Percentiles rank a stretch among this genome's conserved stretches.
phyloP scores from a whole-genome alignment of 75 land plant genomes.

The Sequoia sempervirens region DNA sequence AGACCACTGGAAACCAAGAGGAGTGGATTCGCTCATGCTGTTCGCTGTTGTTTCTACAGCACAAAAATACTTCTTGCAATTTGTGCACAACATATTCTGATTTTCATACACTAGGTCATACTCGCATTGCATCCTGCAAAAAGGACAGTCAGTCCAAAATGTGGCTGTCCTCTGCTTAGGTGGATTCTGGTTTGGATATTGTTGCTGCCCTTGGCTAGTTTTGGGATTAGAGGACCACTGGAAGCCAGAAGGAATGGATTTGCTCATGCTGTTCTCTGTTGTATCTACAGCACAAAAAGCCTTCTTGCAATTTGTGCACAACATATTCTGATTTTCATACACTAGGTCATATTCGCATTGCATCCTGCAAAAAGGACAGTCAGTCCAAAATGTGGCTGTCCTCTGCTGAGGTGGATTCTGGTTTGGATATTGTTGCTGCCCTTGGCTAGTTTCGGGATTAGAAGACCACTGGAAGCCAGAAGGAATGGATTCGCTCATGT shows the following conservation, averaged over 20 bases:
- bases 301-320: conserved; percentile 56
- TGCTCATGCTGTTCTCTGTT: conserved; percentile 25
- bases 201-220: conserved; percentile 7
- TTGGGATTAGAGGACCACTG: conserved; percentile 9
- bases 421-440: conserved; percentile 15
- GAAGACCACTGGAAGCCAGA: conserved; percentile 15
- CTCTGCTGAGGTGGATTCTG: neutral
- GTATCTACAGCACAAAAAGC: conserved; percentile 72
- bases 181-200: conserved; percentile 10
- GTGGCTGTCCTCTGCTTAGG: conserved; percentile 8
- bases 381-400: conserved; percentile 63
- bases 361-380: conserved; percentile 61
- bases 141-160: conserved; percentile 73
- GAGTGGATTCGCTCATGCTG: conserved; percentile 29
- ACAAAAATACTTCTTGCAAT: conserved; percentile 52
- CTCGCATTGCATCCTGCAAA: conserved; percentile 75
- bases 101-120: conserved; percentile 51
- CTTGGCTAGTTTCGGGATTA: neutral
- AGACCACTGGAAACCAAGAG: conserved; percentile 17
- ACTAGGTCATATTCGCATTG: conserved; percentile 61
- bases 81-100: conserved; percentile 51
- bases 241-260: conserved; percentile 24
- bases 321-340: conserved; percentile 49
- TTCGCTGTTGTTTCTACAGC: conserved; percentile 60
- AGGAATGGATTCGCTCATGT: conserved; percentile 29